Evolutionary conservation across 2,329 filamentous ascomycete genomes (phyloP), one percentile per base, ranked within the genome.

Genomic region (Bipolaris cookei): DNA sequence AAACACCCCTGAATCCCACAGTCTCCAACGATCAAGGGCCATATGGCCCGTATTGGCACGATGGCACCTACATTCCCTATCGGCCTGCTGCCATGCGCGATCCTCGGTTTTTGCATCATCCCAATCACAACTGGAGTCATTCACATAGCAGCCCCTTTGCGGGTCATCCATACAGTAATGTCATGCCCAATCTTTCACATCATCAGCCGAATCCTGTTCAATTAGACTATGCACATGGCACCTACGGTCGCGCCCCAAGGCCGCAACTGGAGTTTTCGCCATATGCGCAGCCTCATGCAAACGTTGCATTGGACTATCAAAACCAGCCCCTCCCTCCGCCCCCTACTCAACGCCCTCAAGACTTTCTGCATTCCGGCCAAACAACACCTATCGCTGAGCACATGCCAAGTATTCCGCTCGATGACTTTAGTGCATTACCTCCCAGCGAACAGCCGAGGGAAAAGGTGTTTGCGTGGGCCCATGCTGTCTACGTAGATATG

Each of bases 401-500:
- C 13, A 60, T 62, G 8, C 54, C 68, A 1, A 55, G 60, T 6
- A 65, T 63, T 1, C 60, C 72, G 1, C 56, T 69, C 13, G 41
- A 66, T 21, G 79, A 81, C 35, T 79, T 75, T 54, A 77, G 76
- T 2, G 62, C 77, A 3, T 70, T 74, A n/a, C 79, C 79, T 14
- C 69, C 72, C 5, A 79, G 80, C 62, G 78, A 74, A 3, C 74
- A 76, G 50, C 73, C 75, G 43, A 70, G 79, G 32, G 81, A 83
- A 56, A 76, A 71, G 51, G 76, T 79, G 14, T 82, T 80, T 68
- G 74, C 74, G 18, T 79, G 78, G 79, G 79, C 76, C 14, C 73
- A 79, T 59, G 76, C 79, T 32, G 79, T 81, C 21, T 83, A 82
- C 58, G 74, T 81, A 39, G 79, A 83, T 51, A 74, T 82, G 14